Base-by-base conservation (phyloP, 192 early-diverging fungal species). In the Coemansia sp. region DNA sequence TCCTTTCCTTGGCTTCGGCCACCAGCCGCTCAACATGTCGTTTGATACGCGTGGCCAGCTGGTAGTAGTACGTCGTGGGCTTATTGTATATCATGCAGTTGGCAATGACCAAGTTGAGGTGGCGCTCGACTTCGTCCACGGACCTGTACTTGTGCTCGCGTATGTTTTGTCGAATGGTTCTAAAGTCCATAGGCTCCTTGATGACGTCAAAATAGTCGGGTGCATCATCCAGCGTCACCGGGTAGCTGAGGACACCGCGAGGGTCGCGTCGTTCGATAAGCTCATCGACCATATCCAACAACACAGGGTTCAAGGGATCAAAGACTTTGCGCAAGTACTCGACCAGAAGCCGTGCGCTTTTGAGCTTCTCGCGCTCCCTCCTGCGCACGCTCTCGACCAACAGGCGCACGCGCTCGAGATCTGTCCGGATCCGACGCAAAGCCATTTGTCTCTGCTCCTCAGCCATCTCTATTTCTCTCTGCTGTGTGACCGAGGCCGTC, bases 351-450 rank as follows among this genome's bases (percentile, higher is more conserved):
- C 86, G 73, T 15, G 84, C 83, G 21, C 83, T 66, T 46, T 83
- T 74, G 33, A 93, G 76, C 63, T 93, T 93, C n/a, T 84, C 87
- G 34, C 87, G 82, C 61, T 93, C 91, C 0, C 91, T 79, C 21
- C 87, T 84, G 16, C 89, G 82, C 16, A 97, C 91, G 33, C 91
- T 92, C 46, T 85, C 86, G 7, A 86, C 83, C 61, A 96, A 79
- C 74, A 94, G 85, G 23, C 97, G 87, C 23, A 95, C 87, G 23
- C 87, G 85, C 76, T 99, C 97, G 13, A 99, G 81, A 79, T 95
- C 94, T 29, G 87, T 88, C 23, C 96, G 91, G 29, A 92, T 62
- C 0, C 67, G 74, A 12, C 64, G 72, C 60, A 86, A 67, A 48
- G 91, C 80, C 68, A 82, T 74, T 51, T 88, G 85, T 40, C 89